Conservation (phyloP, 2,329 filamentous ascomycete species). For the Herpotrichia juniperi region DNA sequence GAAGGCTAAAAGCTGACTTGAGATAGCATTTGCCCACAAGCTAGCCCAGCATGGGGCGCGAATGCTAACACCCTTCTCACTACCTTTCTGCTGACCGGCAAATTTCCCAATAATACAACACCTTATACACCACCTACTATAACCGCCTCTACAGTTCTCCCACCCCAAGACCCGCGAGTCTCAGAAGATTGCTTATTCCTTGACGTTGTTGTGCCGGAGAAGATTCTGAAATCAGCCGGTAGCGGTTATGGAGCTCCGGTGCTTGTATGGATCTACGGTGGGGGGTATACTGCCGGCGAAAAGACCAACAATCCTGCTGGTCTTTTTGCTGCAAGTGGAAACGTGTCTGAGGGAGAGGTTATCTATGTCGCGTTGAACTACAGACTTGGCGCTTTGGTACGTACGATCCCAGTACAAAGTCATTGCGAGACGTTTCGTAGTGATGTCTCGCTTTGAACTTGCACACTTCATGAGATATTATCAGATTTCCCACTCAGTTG, state of each 20-base stretch:
- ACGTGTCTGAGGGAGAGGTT: constrained; percentile 47
- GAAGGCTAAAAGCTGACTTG: constrained; percentile 22
- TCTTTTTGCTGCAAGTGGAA: constrained; percentile 51
- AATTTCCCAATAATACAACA: constrained; percentile 33
- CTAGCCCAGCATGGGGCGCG: constrained; percentile 51
- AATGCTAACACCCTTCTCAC: constrained; percentile 42
- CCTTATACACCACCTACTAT: constrained; percentile 28
- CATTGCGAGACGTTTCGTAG: too few relatives aligned
- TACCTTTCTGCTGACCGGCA: constrained; percentile 34
- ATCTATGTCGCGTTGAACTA: constrained; percentile 55
- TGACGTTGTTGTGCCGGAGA: constrained; percentile 53
- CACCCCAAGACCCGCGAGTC: constrained; percentile 30
- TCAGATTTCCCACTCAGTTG: too few relatives aligned
- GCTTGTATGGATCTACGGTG: constrained; percentile 59
- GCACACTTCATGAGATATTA: too few relatives aligned
- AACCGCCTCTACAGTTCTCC: constrained; percentile 32
- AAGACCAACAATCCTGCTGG: constrained; percentile 51
- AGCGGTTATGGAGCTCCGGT: constrained; percentile 48
- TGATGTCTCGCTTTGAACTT: too few relatives aligned
- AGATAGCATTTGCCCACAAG: constrained; percentile 43
- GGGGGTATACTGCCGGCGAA: constrained; percentile 51
- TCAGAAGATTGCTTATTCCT: constrained; percentile 58
- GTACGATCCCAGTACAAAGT: too few relatives aligned
- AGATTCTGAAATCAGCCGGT: constrained; percentile 38
- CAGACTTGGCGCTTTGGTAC: constrained; percentile 51